Base-by-base conservation (phyloP, 257 asterid genomes). In the Forsythia viridissima region DNA sequence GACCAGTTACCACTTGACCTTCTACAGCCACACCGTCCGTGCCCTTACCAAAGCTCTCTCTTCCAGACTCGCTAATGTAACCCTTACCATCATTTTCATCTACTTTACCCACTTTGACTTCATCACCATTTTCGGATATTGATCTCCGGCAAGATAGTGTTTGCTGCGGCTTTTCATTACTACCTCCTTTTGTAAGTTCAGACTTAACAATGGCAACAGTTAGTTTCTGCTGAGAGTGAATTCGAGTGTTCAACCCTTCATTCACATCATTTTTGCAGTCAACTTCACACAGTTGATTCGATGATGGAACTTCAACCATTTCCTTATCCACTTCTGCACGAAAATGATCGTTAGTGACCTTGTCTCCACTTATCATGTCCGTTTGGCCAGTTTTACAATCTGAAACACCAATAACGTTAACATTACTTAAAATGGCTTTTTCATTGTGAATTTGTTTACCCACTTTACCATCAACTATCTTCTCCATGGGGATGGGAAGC, bases 371-470 rank as follows among this genome's bases (percentile, higher is more conserved):
- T 44, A 39, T 68, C 10, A 57, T 66, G 13, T 72, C 65, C 63
- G 51, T 73, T 76, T 74, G 82, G 37, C 74, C 83, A 51, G 68
- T 75, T 76, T 79, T 75, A 76, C 82, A 42, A 71, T 82, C 87
- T 41, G 57, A 44, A 77, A 51, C 40, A 55, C 41, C 83, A 76
- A 77, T 85, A 61, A 67, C 24, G 7, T 75, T 61, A 39, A 65
- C 73, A 67, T 68, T 71, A 79, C 71, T 63, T 55, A 82, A 59
- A 20, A 81, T 65, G 48, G 21, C 77, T 74, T 72, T 82, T 68
- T 85, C 91, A 67, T 79, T 87, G 2, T 18, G 77, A 69, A 46
- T 30, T 78, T 75, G 83, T 74, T 76, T 82, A 68, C 57, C 46
- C 37, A 75, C 40, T 70, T 81, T 85, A 46, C 82, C 82, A 81